Conservation (phyloP, 2,329 filamentous ascomycete genomes). For the Aspergillus sp. region DNA sequence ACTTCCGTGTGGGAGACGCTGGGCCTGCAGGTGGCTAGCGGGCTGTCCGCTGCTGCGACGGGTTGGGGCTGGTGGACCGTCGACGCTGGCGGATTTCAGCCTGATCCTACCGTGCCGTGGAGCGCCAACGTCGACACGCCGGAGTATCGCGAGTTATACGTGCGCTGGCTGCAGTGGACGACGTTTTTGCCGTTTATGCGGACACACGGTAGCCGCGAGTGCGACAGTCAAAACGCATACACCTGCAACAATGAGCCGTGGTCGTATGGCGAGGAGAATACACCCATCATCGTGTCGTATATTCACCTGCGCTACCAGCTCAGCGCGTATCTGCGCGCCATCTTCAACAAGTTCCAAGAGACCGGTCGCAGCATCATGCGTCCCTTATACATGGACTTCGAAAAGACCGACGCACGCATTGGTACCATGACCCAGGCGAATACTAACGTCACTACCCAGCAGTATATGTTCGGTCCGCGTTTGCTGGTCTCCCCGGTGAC, state of each 20-base stretch:
- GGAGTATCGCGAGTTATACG: slow-evolving; percentile 58
- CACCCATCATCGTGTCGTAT: slow-evolving; percentile 56
- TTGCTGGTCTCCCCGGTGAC: slow-evolving; percentile 38
- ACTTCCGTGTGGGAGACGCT: slow-evolving; percentile 59
- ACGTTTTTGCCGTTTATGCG: slow-evolving; percentile 59
- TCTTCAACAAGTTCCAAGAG: slow-evolving; percentile 33
- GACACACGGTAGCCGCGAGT: slow-evolving; percentile 59
- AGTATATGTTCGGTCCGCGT: slow-evolving; percentile 40
- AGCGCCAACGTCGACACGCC: slow-evolving; percentile 53
- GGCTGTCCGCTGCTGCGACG: slow-evolving; percentile 60
- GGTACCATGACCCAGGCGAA: slow-evolving; percentile 23
- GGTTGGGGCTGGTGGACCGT: slow-evolving; percentile 66
- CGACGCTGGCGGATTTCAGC: slow-evolving; percentile 66
- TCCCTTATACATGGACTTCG: slow-evolving; percentile 40
- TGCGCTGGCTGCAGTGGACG: slow-evolving; percentile 65
- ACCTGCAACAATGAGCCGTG: slow-evolving; percentile 55
- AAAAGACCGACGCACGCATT: slow-evolving; percentile 23
- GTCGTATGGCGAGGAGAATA: slow-evolving; percentile 59
- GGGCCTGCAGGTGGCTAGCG: slow-evolving; percentile 57
- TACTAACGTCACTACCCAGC: slow-evolving; percentile 35
- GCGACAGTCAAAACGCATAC: slow-evolving; percentile 40
- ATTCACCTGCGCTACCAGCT: slow-evolving; percentile 56
- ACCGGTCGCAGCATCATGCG: slow-evolving; percentile 37
- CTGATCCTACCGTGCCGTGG: slow-evolving; percentile 34
- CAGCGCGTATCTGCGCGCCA: slow-evolving; percentile 25